phyloP scores from a whole-genome alignment of 2,329 filamentous ascomycete genomes.

The Penicillium crustosum region DNA sequence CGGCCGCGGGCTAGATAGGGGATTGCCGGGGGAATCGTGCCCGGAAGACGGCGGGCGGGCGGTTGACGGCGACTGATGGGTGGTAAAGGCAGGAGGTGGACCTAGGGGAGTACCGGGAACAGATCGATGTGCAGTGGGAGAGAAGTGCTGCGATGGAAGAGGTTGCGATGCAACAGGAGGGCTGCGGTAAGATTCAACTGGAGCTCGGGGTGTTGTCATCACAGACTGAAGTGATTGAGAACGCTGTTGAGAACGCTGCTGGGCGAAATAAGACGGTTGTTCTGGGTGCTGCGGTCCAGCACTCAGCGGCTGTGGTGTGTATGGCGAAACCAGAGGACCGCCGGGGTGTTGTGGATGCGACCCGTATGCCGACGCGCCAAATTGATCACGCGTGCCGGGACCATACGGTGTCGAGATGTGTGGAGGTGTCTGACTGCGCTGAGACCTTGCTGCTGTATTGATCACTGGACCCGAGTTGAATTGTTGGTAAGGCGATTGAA shows the following conservation, averaged over 20 bases:
- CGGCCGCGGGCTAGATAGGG: constrained; percentile 35
- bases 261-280: constrained; percentile 40
- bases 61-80: constrained; percentile 39
- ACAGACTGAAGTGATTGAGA: constrained; percentile 44
- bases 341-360: constrained; percentile 29
- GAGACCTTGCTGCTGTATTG: constrained; percentile 31
- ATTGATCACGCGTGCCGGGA: constrained; percentile 37
- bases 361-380: constrained; percentile 32
- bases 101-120: constrained; percentile 52
- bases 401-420: constrained; percentile 33
- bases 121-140: constrained; percentile 41
- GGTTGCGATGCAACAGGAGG: constrained; percentile 35
- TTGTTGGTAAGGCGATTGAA: constrained; percentile 45
- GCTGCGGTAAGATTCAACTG: constrained; percentile 37
- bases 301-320: constrained; percentile 39
- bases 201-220: constrained; percentile 35
- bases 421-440: constrained; percentile 37
- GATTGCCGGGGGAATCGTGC: constrained; percentile 35
- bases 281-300: constrained; percentile 32
- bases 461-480: constrained; percentile 33
- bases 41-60: constrained; percentile 41
- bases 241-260: constrained; percentile 38
- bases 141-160: constrained; percentile 36
- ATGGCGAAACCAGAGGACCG: constrained; percentile 39
- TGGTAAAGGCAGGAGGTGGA: constrained; percentile 40